A percentile compares a stretch with the other conserved stretches of the same genome.
Conservation (phyloP, 345 rosid genomes). For the Noccaea caerulescens region DNA sequence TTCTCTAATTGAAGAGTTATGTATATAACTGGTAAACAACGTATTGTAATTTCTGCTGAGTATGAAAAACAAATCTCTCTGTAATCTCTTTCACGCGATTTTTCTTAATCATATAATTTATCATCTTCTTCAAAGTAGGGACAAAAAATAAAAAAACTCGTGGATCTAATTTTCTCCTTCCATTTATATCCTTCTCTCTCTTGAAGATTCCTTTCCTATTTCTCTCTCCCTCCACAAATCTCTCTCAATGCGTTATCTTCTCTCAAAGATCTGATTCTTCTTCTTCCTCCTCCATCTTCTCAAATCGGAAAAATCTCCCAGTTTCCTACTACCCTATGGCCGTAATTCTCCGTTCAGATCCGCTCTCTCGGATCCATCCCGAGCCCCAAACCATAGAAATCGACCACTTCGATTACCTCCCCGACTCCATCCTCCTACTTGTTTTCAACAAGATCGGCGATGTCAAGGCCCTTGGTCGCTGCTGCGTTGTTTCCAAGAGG, state of each 20-base stretch:
- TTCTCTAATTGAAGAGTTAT: too few relatives aligned
- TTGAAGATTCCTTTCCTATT: constrained; percentile 20
- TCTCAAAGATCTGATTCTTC: constrained; percentile 33
- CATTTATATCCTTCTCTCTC: constrained; percentile 28
- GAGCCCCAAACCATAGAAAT: constrained; percentile 35
- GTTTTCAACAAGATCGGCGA: constrained; percentile 89
- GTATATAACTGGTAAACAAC: background rate
- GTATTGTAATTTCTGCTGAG: background rate
- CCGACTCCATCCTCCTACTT: constrained; percentile 73
- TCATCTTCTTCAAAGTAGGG: background rate
- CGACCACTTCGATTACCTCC: constrained; percentile 89
- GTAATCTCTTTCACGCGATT: constrained; percentile 15
- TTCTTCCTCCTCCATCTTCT: background rate
- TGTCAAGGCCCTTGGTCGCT: constrained; percentile 88
- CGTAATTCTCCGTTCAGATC: constrained; percentile 55
- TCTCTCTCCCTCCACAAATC: constrained; percentile 9
- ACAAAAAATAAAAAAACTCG: background rate
- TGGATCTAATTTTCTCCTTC: constrained; percentile 12
- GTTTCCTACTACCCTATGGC: constrained; percentile 19
- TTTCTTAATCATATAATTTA: background rate
- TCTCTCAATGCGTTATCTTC: constrained; percentile 27
- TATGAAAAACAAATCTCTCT: background rate
- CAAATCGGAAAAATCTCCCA: background rate
- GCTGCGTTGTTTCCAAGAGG: constrained; percentile 80
- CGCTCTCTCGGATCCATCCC: constrained; percentile 56